Base-by-base conservation (phyloP, 139 green algal genomes). In the Micromonas pusilla region DNA sequence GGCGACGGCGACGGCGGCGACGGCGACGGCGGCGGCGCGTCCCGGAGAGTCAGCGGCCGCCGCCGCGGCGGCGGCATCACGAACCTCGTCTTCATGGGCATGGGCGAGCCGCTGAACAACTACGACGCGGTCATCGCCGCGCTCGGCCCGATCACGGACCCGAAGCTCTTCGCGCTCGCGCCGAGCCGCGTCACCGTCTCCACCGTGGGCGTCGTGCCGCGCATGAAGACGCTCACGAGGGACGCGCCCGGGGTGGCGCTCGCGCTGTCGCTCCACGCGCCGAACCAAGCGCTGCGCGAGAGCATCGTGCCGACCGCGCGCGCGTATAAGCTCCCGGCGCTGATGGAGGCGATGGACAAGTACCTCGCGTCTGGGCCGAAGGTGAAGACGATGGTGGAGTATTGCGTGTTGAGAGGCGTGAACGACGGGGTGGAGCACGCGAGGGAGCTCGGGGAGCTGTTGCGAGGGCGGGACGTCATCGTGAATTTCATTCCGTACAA, bases 11-110 rank as follows among this genome's bases (percentile, higher is more conserved):
- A 26, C 30, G 66, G 13, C 31, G 30, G n/a, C n/a, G n/a, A n/a
- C n/a, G n/a, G n/a, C n/a, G n/a, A n/a, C n/a, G n/a, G n/a, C n/a
- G n/a, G n/a, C n/a, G n/a, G n/a, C n/a, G n/a, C n/a, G n/a, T n/a
- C n/a, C n/a, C n/a, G n/a, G n/a, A n/a, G n/a, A n/a, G n/a, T n/a
- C n/a, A n/a, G n/a, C n/a, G n/a, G n/a, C n/a, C n/a, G n/a, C n/a
- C n/a, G n/a, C n/a, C n/a, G n/a, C n/a, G n/a, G n/a, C n/a, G n/a
- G n/a, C n/a, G n/a, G n/a, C n/a, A n/a, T n/a, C n/a, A n/a, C 90
- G 25, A 98, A 98, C 81, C 83, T 97, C 1, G 94, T 97, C 3
- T 98, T 98, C 84, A 98, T 98, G 94, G 92, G 92, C 68, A 97
- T 97, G 94, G 94, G 94, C 0, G 94, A 98, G 86, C 95, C 95